These are phyloP conservation scores for Hypoxylon sp. DNA, from an alignment of 2,329 filamentous ascomycete genomes.

Conservation along the genomic window DNA sequence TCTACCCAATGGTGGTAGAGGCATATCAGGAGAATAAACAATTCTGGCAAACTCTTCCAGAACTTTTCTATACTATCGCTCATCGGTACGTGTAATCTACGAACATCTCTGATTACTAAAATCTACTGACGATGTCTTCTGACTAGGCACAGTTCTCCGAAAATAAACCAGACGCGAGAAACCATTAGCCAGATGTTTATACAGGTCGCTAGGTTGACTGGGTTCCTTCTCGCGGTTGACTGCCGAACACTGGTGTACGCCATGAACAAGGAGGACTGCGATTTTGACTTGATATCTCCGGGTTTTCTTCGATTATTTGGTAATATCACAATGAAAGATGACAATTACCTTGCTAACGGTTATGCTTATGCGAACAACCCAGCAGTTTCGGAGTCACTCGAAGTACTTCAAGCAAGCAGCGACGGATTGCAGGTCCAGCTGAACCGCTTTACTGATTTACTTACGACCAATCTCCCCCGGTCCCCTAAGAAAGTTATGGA, in stretches of 20 bases:
- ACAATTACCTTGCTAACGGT: conserved; percentile 53
- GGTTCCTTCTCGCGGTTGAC: conserved; percentile 68
- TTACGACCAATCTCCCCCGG: conserved; percentile 59
- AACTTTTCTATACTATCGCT: conserved; percentile 61
- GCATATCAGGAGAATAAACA: conserved; percentile 61
- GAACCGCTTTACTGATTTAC: conserved; percentile 59
- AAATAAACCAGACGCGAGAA: conserved; percentile 51
- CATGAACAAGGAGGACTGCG: conserved; percentile 50
- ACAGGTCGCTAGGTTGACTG: conserved; percentile 65
- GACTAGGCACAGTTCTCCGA: conserved; percentile 47
- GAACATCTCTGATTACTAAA: not conserved
- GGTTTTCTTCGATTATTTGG: conserved; percentile 64
- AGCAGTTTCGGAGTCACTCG: conserved; percentile 60
- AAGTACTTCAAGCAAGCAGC: conserved; percentile 59
- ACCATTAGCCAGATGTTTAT: conserved; percentile 54
- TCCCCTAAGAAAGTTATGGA: conserved; percentile 64
- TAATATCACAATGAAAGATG: conserved; percentile 56
- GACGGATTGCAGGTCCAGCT: conserved; percentile 62
- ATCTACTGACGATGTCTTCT: conserved; percentile 31
- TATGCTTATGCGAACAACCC: conserved; percentile 49
- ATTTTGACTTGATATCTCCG: conserved; percentile 60
- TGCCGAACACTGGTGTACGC: conserved; percentile 53
- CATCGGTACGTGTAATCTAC: conserved; percentile 59
- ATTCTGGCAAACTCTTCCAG: conserved; percentile 69
- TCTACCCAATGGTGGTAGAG: conserved; percentile 57